Base-by-base conservation (phyloP, 177 flowering plant species). In the Tripterygium wilfordii region DNA sequence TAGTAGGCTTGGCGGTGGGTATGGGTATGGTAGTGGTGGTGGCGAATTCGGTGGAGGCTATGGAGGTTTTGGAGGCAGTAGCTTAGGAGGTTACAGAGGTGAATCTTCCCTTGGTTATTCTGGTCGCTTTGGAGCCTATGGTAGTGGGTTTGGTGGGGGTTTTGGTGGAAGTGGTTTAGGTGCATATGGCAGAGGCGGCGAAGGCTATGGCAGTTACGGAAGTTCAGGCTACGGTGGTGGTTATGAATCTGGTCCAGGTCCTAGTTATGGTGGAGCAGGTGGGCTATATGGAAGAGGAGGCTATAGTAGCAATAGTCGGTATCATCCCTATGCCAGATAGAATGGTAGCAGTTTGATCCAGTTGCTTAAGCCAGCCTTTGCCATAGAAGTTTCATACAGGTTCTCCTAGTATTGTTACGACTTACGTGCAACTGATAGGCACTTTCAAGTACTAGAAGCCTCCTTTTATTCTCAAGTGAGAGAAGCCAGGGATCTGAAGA, bases 261-360 rank as follows among this genome's bases (percentile, higher is more conserved):
- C 77, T 56, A 65, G 78, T 56, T 86, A 83, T 70, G 81, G 80
- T 20, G 83, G 82, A 46, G 62, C 70, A 23, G 73, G 80, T 58
- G 82, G 83, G 0, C 32, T 63, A n/a, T 80, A 77, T 76, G 90
- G 90, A 51, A 62, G 95, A 63, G 70, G 77, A 48, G 78, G 85
- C 57, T 74, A 77, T 74, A 56, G 82, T 62, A 77, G 86, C 58
- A 58, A 74, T 71, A 74, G 84, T 56, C 77, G 95, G 8, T 86
- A 83, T 57, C 90, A 86, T 70, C 95, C 95, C 27, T 86, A 86
- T 64, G 68, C 78, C 17, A 80, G 88, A 65, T 83, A 80, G 82
- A 54, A 62, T 32, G 32, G n/a, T n/a, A 38, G 57, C 29, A 21
- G 26, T 44, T 42, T 48, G 51, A 54, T 64, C 62, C 58, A 46